Percentiles rank a stretch among this genome's conserved stretches.
Conservation (phyloP, 352 stramenopile species). For the Globisporangium echinulatum region DNA sequence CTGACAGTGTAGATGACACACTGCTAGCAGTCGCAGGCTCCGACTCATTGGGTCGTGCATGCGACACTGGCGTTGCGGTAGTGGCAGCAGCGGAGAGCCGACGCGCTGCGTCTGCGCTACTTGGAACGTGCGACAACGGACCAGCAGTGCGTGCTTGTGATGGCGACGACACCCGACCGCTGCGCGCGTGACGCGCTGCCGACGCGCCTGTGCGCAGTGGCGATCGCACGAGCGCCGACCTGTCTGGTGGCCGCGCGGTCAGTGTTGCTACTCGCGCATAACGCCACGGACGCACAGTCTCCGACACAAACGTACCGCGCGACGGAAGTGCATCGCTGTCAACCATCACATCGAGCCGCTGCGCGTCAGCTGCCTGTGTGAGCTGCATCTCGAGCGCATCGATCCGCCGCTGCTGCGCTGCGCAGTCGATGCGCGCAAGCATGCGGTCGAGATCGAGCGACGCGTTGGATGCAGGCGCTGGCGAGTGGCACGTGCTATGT, state of each 20-base stretch:
- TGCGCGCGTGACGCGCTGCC: background rate
- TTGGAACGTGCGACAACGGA: no score
- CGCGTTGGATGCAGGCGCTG: background rate
- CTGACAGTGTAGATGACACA: no score
- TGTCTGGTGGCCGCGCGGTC: slow-evolving; percentile 1
- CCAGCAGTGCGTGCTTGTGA: background rate
- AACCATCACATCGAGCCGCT: slow-evolving; percentile 20
- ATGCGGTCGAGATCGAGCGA: slow-evolving; percentile 14
- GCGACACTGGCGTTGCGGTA: no score
- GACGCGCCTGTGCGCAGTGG: no score
- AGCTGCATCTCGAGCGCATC: slow-evolving; percentile 29
- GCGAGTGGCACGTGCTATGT: background rate
- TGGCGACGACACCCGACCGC: background rate
- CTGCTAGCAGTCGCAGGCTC: no score
- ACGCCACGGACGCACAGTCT: background rate
- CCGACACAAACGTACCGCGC: no score
- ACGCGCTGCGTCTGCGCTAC: no score
- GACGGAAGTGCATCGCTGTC: slow-evolving; percentile 12
- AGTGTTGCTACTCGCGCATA: background rate
- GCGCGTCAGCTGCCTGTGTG: slow-evolving; percentile 20
- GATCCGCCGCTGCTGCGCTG: slow-evolving; percentile 30
- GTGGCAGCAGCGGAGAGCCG: no score
- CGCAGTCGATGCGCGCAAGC: slow-evolving; percentile 12
- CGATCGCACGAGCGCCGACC: background rate
- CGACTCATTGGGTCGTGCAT: no score